These are phyloP conservation scores for Pleurotus djamor DNA, from an alignment of 768 basidiomycete species.

Conservation along the genomic window DNA sequence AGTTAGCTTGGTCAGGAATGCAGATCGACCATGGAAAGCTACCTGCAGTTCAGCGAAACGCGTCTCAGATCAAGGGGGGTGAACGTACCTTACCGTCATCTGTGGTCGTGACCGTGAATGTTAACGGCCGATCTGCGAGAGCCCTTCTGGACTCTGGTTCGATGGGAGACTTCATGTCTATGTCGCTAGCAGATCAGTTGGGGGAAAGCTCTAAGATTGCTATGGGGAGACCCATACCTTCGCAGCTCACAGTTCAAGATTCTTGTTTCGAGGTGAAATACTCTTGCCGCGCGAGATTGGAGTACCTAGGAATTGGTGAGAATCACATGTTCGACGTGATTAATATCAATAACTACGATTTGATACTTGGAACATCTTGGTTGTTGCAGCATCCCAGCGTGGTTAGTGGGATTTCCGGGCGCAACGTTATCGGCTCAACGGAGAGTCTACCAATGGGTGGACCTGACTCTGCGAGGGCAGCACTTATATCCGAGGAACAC, in stretches of 20 bases:
- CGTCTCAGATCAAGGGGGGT: slow-evolving; percentile 15
- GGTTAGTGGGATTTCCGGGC: slow-evolving; percentile 21
- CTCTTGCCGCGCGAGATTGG: slow-evolving; percentile 16
- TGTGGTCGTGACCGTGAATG: slow-evolving; percentile 21
- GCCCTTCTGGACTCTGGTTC: slow-evolving; percentile 37
- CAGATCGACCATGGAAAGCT: not conserved
- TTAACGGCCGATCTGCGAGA: slow-evolving; percentile 28
- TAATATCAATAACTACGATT: slow-evolving; percentile 37
- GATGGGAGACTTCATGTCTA: slow-evolving; percentile 37
- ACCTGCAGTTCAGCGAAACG: slow-evolving; percentile 19
- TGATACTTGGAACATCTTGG: slow-evolving; percentile 38
- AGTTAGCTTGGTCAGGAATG: not conserved
- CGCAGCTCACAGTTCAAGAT: slow-evolving; percentile 39
- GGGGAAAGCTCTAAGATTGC: slow-evolving; percentile 14
- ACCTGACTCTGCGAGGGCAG: too few species aligned
- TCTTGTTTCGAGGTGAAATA: slow-evolving; percentile 34
- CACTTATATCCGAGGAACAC: too few species aligned
- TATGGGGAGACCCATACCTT: slow-evolving; percentile 25
- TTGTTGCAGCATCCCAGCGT: slow-evolving; percentile 26
- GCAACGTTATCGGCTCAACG: slow-evolving; percentile 20
- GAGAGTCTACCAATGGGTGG: slow-evolving; percentile 16
- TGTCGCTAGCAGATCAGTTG: slow-evolving; percentile 33
- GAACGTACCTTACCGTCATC: slow-evolving; percentile 23
- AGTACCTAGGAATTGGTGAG: slow-evolving; percentile 31
- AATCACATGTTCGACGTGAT: slow-evolving; percentile 28